Percentiles rank a stretch among this genome's conserved stretches.
Evolutionary conservation across 2,329 filamentous ascomycete species (phyloP).

Genomic region (Fusarium chlamydosporum): DNA sequence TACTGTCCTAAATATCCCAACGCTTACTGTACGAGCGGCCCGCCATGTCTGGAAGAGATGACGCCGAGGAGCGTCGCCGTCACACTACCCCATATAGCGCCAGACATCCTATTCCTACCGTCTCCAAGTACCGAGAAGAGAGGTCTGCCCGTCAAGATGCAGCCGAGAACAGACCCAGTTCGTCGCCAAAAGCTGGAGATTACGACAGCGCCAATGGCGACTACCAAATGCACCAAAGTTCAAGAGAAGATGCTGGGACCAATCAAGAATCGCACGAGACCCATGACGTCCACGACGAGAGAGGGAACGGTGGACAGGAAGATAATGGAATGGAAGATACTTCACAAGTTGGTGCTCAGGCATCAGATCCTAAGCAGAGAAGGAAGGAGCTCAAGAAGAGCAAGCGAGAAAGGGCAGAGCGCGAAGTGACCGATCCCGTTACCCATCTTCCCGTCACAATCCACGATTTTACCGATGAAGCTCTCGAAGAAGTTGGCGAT

Average conservation of each 20-base stretch:
- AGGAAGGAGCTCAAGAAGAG: slow-evolving; percentile 64
- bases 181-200: slow-evolving; percentile 3
- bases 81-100: slow-evolving; percentile 60
- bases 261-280: slow-evolving; percentile 33
- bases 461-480: slow-evolving; percentile 76
- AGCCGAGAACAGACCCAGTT: slow-evolving; percentile 53
- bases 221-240: slow-evolving; percentile 33
- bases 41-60: slow-evolving; percentile 56
- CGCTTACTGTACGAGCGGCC: slow-evolving; percentile 7
- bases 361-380: slow-evolving; percentile 62
- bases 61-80: slow-evolving; percentile 57
- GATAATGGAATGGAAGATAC: slow-evolving; percentile 52
- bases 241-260: slow-evolving; percentile 28
- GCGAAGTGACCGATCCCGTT: slow-evolving; percentile 78
- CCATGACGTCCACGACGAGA: slow-evolving; percentile 17
- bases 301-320: slow-evolving; percentile 17
- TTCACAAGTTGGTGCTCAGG: slow-evolving; percentile 55
- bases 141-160: slow-evolving; percentile 61
- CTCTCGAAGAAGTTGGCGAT: slow-evolving; percentile 60
- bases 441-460: slow-evolving; percentile 78
- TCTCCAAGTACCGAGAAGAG: slow-evolving; percentile 64
- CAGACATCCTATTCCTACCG: slow-evolving; percentile 62
- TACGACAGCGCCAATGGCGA: slow-evolving; percentile 16
- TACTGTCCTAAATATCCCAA: slow-evolving; percentile 4
- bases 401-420: slow-evolving; percentile 62